These are phyloP conservation scores for Pythium brachiatum DNA, from an alignment of 352 stramenopile genomes.

Conservation along the genomic window DNA sequence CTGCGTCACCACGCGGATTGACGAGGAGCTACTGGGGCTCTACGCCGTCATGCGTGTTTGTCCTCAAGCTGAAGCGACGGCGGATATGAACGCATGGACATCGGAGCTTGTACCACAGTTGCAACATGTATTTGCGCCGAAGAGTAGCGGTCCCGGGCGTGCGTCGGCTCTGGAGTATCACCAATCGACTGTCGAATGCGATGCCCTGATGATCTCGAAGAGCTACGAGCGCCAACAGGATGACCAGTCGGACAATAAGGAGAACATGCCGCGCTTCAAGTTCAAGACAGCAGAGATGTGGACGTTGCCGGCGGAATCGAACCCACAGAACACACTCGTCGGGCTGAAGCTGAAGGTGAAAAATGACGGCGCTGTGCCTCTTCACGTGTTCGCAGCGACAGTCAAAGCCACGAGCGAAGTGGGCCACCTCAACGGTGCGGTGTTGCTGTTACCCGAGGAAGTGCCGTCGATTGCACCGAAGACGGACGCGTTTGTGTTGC, in stretches of 20 bases:
- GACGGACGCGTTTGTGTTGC: slow-evolving; percentile 1
- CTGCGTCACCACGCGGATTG: slow-evolving; percentile 25
- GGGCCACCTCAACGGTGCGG: background rate
- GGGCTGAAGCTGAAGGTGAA: slow-evolving; percentile 20
- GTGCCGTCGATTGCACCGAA: background rate
- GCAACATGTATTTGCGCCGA: background rate
- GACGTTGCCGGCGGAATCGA: background rate
- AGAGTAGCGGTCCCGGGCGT: background rate
- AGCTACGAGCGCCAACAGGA: slow-evolving; percentile 12
- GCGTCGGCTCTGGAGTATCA: slow-evolving; percentile 10
- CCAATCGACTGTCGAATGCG: slow-evolving; percentile 1
- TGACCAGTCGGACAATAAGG: background rate
- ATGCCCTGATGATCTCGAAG: slow-evolving; percentile 7
- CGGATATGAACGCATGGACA: slow-evolving; percentile 3
- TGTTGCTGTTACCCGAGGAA: slow-evolving; percentile 9
- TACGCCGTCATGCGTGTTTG: slow-evolving; percentile 20
- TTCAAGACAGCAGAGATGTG: slow-evolving; percentile 22
- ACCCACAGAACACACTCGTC: background rate
- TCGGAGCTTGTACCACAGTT: slow-evolving; percentile 11
- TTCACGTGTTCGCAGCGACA: slow-evolving; percentile 25
- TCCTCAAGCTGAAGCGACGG: background rate
- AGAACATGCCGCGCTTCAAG: slow-evolving; percentile 15
- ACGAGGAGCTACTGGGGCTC: slow-evolving; percentile 19
- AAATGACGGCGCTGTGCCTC: slow-evolving; percentile 19
- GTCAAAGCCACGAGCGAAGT: slow-evolving; percentile 16